Conservation (phyloP, 192 early-diverging fungal species). For the Coemansia sp. region DNA sequence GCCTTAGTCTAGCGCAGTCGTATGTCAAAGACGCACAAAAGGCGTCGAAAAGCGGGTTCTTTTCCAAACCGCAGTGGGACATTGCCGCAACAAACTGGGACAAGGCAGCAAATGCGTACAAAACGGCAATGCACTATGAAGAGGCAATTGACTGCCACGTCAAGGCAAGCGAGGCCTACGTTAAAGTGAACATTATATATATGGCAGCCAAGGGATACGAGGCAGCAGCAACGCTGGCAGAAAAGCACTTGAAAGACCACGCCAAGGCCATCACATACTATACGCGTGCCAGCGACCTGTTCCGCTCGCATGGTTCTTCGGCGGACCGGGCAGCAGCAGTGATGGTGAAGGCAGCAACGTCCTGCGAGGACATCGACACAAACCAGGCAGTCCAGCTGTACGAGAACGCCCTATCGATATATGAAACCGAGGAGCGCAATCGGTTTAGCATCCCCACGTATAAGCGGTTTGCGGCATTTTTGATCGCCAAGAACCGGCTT, state of each 20-base stretch:
- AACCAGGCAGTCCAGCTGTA: slow-evolving; percentile 35
- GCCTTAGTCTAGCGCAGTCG: slow-evolving; percentile 34
- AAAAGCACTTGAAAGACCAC: slow-evolving; percentile 34
- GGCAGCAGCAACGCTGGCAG: slow-evolving; percentile 28
- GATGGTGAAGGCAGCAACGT: slow-evolving; percentile 43
- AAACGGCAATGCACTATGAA: slow-evolving; percentile 35
- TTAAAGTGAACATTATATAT: slow-evolving; percentile 33
- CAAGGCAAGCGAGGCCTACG: slow-evolving; percentile 41
- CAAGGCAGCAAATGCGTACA: slow-evolving; percentile 42
- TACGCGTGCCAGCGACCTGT: slow-evolving; percentile 44
- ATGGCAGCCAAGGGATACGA: slow-evolving; percentile 38
- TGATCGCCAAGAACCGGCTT: slow-evolving; percentile 31
- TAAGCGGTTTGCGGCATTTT: slow-evolving; percentile 22
- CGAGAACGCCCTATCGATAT: slow-evolving; percentile 36
- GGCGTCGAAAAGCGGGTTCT: slow-evolving; percentile 45
- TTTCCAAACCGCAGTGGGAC: slow-evolving; percentile 52
- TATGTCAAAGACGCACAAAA: slow-evolving; percentile 47
- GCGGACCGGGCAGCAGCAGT: slow-evolving; percentile 42
- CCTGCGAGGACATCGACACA: slow-evolving; percentile 36
- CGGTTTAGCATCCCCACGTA: slow-evolving; percentile 42
- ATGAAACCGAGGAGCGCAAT: slow-evolving; percentile 44
- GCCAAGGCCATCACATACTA: slow-evolving; percentile 27
- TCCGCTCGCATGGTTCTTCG: slow-evolving; percentile 39
- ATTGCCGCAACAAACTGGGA: slow-evolving; percentile 42
- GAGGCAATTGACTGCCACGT: slow-evolving; percentile 33